Conservation (phyloP, 495 filamentous ascomycete genomes). For the Xylaria nigripes region DNA sequence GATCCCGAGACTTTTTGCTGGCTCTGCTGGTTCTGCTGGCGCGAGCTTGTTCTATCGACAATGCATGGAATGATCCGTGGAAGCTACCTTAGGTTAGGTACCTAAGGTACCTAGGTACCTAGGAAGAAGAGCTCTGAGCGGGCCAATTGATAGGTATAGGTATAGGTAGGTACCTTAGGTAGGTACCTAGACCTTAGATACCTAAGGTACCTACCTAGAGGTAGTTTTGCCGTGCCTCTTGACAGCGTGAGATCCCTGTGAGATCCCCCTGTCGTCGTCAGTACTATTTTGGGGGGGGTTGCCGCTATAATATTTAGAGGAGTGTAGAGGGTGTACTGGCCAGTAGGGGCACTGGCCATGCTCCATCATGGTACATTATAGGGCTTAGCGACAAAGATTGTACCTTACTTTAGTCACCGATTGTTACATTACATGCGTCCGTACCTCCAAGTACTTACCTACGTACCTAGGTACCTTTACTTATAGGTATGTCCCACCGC, state of each 20-base stretch:
- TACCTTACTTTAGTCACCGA: constrained; percentile 10
- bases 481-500: no score
- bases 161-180: no score
- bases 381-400: constrained; percentile 11
- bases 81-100: no score
- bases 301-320: not conserved
- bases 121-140: not conserved
- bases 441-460: no score
- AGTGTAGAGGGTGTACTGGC: not conserved
- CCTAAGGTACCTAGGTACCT: no score
- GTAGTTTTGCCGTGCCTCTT: constrained; percentile 3
- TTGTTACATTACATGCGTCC: not conserved
- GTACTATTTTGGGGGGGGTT: constrained; percentile 17
- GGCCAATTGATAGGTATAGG: not conserved
- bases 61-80: constrained; percentile 7
- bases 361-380: constrained; percentile 6
- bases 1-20: no score
- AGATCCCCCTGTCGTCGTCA: constrained; percentile 4
- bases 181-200: no score
- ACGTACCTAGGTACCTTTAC: no score
- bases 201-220: no score
- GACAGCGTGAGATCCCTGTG: constrained; percentile 1
- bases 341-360: not conserved
- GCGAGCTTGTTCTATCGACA: not conserved
- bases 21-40: no score